Evolutionary conservation across 176 grass and related monocot species (phyloP).

Genomic region (Zea luxurians): DNA sequence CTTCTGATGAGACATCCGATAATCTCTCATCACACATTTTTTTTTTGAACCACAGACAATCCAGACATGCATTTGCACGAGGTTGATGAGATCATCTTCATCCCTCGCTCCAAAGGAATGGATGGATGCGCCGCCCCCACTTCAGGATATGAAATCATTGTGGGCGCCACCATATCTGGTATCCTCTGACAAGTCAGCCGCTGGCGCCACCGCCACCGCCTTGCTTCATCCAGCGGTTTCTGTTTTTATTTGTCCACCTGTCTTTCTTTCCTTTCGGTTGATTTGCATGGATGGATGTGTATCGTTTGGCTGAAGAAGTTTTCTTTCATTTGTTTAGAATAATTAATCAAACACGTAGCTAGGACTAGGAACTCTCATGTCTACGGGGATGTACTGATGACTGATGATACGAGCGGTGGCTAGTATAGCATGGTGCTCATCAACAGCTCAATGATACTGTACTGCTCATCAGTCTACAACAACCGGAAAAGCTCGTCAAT

Average conservation of each 20-base stretch:
- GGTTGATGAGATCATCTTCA: constrained; percentile 25
- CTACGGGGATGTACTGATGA: too few relatives aligned
- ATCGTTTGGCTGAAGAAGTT: background rate
- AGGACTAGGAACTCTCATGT: too few relatives aligned
- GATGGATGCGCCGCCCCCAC: constrained; percentile 22
- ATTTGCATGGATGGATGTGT: background rate
- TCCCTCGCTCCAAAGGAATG: constrained; percentile 17
- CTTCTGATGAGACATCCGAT: background rate
- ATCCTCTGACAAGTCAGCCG: constrained; percentile 3
- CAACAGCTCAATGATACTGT: too few relatives aligned
- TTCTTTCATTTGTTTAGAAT: background rate
- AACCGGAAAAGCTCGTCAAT: background rate
- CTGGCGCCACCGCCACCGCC: too few relatives aligned
- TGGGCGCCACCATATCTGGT: constrained; percentile 45
- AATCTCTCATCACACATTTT: background rate
- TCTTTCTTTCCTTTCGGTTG: background rate
- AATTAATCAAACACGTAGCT: too few relatives aligned
- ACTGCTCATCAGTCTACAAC: background rate
- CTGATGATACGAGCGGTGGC: too few relatives aligned
- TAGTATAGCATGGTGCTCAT: background rate
- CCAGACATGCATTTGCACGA: background rate
- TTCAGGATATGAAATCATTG: constrained; percentile 47
- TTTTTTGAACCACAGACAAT: too few relatives aligned
- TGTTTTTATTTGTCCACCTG: background rate
- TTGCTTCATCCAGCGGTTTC: constrained; percentile 24